phyloP scores from a whole-genome alignment of 257 asterid species.

The Petunia secreta region DNA sequence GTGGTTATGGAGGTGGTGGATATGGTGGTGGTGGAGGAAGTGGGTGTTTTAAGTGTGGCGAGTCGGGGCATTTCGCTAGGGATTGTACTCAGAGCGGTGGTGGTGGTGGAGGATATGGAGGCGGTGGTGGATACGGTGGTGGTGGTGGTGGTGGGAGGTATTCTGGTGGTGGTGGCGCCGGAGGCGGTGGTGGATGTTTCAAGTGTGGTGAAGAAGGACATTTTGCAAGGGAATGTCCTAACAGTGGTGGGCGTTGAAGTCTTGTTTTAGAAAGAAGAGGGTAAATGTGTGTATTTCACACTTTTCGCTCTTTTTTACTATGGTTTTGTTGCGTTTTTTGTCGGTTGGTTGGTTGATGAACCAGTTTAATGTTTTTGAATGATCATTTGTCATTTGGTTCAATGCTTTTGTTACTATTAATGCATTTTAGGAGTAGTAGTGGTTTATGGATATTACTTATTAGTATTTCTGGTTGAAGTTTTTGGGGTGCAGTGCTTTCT shows the following conservation, averaged over 20 bases:
- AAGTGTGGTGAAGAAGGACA: conserved; percentile 49
- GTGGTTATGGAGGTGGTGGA: conserved; percentile 22
- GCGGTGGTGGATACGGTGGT: conserved; percentile 43
- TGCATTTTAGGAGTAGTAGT: not conserved
- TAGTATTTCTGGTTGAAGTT: not conserved
- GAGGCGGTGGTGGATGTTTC: conserved; percentile 44
- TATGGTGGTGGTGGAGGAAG: conserved; percentile 16
- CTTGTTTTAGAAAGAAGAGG: not conserved
- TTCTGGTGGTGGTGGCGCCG: conserved; percentile 37
- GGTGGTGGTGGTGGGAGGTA: conserved; percentile 40
- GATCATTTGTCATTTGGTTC: not conserved
- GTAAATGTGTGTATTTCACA: conserved; percentile 21
- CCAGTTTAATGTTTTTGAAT: conserved; percentile 3
- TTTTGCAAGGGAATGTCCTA: conserved; percentile 49
- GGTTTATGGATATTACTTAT: not conserved
- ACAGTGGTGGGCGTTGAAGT: conserved; percentile 31
- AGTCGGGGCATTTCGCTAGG: conserved; percentile 25
- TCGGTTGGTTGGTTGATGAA: not conserved
- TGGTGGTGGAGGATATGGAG: conserved; percentile 33
- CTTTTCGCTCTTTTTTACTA: not conserved
- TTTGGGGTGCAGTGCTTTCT: not conserved
- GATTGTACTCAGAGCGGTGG: not conserved
- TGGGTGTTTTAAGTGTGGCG: conserved; percentile 37
- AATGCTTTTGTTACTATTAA: not conserved
- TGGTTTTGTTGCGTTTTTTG: not conserved